Conservation (phyloP, 345 rosid genomes). For the Brassica nigra region DNA sequence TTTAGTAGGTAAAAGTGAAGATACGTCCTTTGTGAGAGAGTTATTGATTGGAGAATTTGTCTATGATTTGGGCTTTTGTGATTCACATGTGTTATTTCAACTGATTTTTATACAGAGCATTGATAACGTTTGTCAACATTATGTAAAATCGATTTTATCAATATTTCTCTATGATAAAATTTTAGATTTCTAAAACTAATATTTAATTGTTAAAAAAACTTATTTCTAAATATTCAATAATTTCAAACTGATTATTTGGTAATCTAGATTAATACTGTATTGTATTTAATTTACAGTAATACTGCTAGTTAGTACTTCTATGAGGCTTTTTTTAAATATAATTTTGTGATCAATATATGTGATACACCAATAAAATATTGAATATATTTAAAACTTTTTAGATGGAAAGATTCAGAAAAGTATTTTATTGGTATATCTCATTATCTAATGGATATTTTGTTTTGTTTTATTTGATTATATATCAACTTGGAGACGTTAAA, state of each 20-base stretch:
- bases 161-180: background rate
- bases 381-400: too few relatives aligned
- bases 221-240: background rate
- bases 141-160: background rate
- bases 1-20: slow-evolving; percentile 29
- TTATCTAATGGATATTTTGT: too few relatives aligned
- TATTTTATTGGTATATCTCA: too few relatives aligned
- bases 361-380: too few relatives aligned
- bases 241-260: background rate
- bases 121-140: slow-evolving; percentile 2
- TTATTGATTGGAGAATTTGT: slow-evolving; percentile 28
- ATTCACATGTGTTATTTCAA: slow-evolving; percentile 33
- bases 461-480: too few relatives aligned
- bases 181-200: background rate
- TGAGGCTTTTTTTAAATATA: background rate
- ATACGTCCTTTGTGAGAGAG: slow-evolving; percentile 35
- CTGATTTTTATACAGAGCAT: slow-evolving; percentile 8
- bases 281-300: background rate
- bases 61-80: slow-evolving; percentile 20
- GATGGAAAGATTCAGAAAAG: too few relatives aligned
- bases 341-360: too few relatives aligned
- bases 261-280: background rate
- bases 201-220: background rate
- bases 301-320: background rate
- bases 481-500: too few relatives aligned